Percentiles rank a stretch among this genome's conserved stretches.
These are phyloP conservation scores for Pleurotus sapidus DNA, from an alignment of 768 basidiomycete genomes.

Conservation along the genomic window DNA sequence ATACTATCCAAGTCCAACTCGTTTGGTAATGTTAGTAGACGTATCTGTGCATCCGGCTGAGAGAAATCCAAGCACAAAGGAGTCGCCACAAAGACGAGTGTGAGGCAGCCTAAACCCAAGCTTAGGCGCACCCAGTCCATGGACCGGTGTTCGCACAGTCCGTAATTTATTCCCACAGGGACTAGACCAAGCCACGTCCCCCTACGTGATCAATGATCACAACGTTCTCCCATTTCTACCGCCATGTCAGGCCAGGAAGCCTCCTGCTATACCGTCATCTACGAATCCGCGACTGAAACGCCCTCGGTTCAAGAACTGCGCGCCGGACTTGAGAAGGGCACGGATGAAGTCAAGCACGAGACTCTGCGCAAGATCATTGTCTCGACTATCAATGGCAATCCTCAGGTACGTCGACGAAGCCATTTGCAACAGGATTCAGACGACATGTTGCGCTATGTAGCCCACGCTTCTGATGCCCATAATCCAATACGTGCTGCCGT, in stretches of 20 bases:
- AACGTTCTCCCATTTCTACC: slow-evolving; percentile 8
- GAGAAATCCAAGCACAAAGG: too few species aligned
- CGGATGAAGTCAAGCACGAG: slow-evolving; percentile 95
- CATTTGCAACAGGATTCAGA: background rate
- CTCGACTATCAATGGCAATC: slow-evolving; percentile 91
- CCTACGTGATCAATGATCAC: background rate
- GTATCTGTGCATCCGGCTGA: too few species aligned
- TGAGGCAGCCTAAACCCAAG: too few species aligned
- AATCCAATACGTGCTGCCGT: slow-evolving; percentile 97
- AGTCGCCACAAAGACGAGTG: too few species aligned
- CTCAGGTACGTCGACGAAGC: slow-evolving; percentile 58
- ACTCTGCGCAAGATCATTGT: slow-evolving; percentile 93
- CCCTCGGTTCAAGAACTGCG: slow-evolving; percentile 84
- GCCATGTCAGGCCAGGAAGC: slow-evolving; percentile 47
- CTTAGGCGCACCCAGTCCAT: too few species aligned
- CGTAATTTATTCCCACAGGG: background rate
- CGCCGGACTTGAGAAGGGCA: slow-evolving; percentile 86
- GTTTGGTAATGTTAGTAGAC: too few species aligned
- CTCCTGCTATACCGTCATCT: slow-evolving; percentile 77
- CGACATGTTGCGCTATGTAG: slow-evolving; percentile 32
- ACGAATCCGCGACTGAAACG: slow-evolving; percentile 68
- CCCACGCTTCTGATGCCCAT: slow-evolving; percentile 95
- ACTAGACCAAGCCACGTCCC: background rate
- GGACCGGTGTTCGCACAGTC: background rate
- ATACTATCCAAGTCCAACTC: too few species aligned